phyloP scores from a whole-genome alignment of 192 early-diverging fungal genomes.

The Chytriomyces hyalinus region DNA sequence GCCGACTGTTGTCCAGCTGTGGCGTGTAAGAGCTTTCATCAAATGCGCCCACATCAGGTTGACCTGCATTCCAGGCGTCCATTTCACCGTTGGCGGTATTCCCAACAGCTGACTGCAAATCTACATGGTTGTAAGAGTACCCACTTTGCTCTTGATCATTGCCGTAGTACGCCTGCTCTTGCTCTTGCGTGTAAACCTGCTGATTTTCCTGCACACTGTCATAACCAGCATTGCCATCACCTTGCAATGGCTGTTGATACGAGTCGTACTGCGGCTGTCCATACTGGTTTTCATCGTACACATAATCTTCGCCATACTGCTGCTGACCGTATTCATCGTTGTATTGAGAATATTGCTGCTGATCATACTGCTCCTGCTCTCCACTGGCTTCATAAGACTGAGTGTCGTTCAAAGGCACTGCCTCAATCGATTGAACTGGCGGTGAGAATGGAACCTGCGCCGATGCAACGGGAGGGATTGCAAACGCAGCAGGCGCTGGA shows the following conservation, averaged over 20 bases:
- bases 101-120: background rate
- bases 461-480: background rate
- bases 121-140: background rate
- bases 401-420: background rate
- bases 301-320: conserved; percentile 8
- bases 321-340: background rate
- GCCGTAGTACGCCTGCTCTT: background rate
- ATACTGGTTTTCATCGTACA: background rate
- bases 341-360: background rate
- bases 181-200: background rate
- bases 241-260: background rate
- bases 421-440: background rate
- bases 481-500: background rate
- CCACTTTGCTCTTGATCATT: background rate
- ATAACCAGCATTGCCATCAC: background rate
- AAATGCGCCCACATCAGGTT: too few species aligned
- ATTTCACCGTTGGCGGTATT: background rate
- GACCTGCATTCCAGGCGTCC: too few species aligned
- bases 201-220: background rate
- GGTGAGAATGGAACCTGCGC: background rate
- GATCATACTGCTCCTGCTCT: background rate
- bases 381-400: background rate
- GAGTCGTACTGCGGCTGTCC: background rate
- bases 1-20: too few species aligned
- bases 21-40: too few species aligned